A percentile compares a stretch with the other conserved stretches of the same genome.
phyloP scores from a whole-genome alignment of 2,329 filamentous ascomycete species.

The Colletotrichum sp. region DNA sequence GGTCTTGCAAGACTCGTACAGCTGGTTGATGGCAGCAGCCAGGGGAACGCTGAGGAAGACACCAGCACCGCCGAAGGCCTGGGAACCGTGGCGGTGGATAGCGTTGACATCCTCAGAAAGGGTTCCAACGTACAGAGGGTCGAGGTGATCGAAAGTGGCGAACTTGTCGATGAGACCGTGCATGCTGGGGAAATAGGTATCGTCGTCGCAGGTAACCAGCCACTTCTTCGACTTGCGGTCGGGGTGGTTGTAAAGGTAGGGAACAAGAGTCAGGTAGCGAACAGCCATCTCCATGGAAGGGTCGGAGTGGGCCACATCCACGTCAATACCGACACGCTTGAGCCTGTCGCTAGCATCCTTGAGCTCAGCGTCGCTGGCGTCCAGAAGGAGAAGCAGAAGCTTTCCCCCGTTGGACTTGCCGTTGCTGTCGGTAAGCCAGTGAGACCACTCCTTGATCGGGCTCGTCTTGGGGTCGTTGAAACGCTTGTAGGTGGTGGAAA shows the following conservation, averaged over 20 bases:
- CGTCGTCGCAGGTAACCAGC: conserved; percentile 68
- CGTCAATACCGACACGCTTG: conserved; percentile 56
- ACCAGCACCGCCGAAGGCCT: conserved; percentile 68
- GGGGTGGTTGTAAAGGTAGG: conserved; percentile 58
- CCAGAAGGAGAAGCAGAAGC: conserved; percentile 58
- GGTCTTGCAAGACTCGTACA: conserved; percentile 51
- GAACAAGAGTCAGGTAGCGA: conserved; percentile 60
- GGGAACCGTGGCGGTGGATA: conserved; percentile 64
- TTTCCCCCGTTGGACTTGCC: conserved; percentile 63
- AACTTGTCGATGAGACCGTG: conserved; percentile 57
- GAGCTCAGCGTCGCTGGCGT: conserved; percentile 57
- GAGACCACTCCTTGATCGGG: conserved; percentile 63
- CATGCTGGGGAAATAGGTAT: conserved; percentile 69
- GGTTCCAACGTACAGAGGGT: conserved; percentile 64
- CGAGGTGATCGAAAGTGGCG: conserved; percentile 53
- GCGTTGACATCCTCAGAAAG: conserved; percentile 67
- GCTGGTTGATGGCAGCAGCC: conserved; percentile 48
- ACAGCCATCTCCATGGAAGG: conserved; percentile 61
- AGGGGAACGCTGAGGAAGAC: conserved; percentile 64
- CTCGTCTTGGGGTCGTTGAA: conserved; percentile 57
- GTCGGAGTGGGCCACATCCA: conserved; percentile 61
- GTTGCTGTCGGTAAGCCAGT: conserved; percentile 63
- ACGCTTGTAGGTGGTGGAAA: conserved; percentile 62
- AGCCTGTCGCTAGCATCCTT: conserved; percentile 53
- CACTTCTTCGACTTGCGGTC: conserved; percentile 57